These are phyloP conservation scores for Piper betle DNA, from an alignment of 164 flowering plant species.

Conservation along the genomic window DNA sequence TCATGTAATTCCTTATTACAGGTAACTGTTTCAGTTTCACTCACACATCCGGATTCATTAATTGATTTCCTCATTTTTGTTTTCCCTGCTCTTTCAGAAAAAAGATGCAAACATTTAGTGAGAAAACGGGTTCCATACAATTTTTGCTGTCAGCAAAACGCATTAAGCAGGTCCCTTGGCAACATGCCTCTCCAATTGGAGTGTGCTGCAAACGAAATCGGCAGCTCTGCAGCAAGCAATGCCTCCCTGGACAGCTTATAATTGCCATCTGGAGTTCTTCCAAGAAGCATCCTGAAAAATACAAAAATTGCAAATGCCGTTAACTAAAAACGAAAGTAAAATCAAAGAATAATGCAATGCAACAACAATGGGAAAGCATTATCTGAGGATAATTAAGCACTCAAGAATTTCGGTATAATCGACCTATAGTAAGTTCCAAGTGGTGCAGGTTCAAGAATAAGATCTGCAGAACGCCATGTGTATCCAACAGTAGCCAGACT, in stretches of 20 bases:
- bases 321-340: not conserved
- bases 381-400: not conserved
- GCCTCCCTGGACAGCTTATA: slow-evolving; percentile 86
- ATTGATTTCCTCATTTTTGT: slow-evolving; percentile 23
- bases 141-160: slow-evolving; percentile 72
- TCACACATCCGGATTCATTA: slow-evolving; percentile 11
- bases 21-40: slow-evolving; percentile 13
- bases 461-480: slow-evolving; percentile 53
- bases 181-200: slow-evolving; percentile 81
- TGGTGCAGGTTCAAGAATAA: slow-evolving; percentile 53
- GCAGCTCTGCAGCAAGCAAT: slow-evolving; percentile 64
- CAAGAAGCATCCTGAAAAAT: slow-evolving; percentile 61
- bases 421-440: slow-evolving; percentile 70
- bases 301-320: not conserved
- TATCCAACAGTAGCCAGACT: slow-evolving; percentile 72
- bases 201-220: slow-evolving; percentile 45
- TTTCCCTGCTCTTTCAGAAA: slow-evolving; percentile 16
- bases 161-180: slow-evolving; percentile 70
- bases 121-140: slow-evolving; percentile 69
- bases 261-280: slow-evolving; percentile 56
- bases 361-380: not conserved
- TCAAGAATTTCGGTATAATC: not conserved
- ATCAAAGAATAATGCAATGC: not conserved
- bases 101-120: slow-evolving; percentile 11
- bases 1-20: slow-evolving; percentile 12